A percentile compares a stretch with the other conserved stretches of the same genome.
Conservation (phyloP, 305 asterid species). For the Withania somnifera region DNA sequence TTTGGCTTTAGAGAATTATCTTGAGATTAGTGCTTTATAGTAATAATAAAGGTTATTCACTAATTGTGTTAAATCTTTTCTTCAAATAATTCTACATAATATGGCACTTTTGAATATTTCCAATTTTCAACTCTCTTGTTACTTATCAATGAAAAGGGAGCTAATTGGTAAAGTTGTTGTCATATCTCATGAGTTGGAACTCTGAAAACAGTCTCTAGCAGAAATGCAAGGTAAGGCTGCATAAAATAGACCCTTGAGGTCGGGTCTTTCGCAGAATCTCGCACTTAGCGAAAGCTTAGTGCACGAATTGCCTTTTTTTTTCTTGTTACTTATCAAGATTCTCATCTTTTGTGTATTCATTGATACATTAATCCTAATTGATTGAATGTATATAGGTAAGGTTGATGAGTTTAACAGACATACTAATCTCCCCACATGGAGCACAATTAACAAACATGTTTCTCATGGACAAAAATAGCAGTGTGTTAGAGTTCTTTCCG, state of each 20-base stretch:
- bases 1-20: neutral
- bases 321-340: neutral
- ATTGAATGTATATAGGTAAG: conserved; percentile 27
- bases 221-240: too few relatives aligned
- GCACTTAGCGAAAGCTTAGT: too few relatives aligned
- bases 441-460: conserved; percentile 67
- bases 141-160: too few relatives aligned
- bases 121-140: too few relatives aligned
- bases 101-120: neutral
- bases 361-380: neutral
- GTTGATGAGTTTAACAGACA: conserved; percentile 48
- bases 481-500: conserved; percentile 66
- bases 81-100: too few relatives aligned
- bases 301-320: too few relatives aligned
- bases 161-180: too few relatives aligned
- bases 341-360: neutral
- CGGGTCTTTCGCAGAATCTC: too few relatives aligned
- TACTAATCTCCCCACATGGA: conserved; percentile 62
- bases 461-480: conserved; percentile 56
- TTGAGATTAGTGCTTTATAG: neutral
- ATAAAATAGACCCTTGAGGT: too few relatives aligned
- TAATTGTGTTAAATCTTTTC: too few relatives aligned
- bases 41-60: neutral
- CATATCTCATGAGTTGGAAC: too few relatives aligned
- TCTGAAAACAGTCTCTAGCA: too few relatives aligned